Conservation (phyloP, 2,329 filamentous ascomycete genomes). For the Scytalidium sp. region DNA sequence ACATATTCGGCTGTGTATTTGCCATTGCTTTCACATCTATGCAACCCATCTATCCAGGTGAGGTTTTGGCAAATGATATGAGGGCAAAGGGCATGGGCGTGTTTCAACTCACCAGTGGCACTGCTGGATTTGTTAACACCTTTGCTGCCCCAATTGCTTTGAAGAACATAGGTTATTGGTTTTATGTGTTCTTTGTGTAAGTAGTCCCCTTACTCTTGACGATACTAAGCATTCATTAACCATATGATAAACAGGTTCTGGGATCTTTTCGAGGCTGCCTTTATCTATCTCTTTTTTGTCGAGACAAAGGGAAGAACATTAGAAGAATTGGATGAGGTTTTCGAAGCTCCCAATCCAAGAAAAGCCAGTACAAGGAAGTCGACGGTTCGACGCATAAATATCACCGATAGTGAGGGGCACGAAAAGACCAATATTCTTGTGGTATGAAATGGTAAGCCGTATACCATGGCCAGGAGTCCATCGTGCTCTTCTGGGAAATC, state of each 20-base stretch:
- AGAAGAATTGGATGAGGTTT: slow-evolving; percentile 16
- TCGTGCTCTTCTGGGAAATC: too few relatives aligned
- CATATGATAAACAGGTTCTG: not conserved
- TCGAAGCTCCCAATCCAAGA: slow-evolving; percentile 11
- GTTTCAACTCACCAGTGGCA: slow-evolving; percentile 23
- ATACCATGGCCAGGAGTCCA: too few relatives aligned
- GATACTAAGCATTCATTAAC: not conserved
- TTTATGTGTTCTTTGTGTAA: slow-evolving; percentile 41
- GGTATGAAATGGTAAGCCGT: too few relatives aligned
- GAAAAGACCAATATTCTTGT: too few relatives aligned
- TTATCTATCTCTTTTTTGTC: slow-evolving; percentile 17
- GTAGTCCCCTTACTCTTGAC: slow-evolving; percentile 8
- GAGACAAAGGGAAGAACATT: slow-evolving; percentile 14
- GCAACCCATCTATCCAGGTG: slow-evolving; percentile 29
- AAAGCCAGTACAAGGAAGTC: slow-evolving; percentile 1
- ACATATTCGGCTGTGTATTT: slow-evolving; percentile 23
- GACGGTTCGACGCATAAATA: not conserved
- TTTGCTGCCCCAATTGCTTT: slow-evolving; percentile 23
- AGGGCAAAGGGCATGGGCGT: slow-evolving; percentile 33
- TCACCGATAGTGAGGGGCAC: not conserved
- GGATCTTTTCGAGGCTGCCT: slow-evolving; percentile 3
- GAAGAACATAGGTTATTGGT: slow-evolving; percentile 38
- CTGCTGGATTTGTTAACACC: slow-evolving; percentile 24
- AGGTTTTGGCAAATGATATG: slow-evolving; percentile 33
- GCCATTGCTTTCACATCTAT: slow-evolving; percentile 24